Conservation (phyloP, 2,329 filamentous ascomycete genomes). For the Didymella exigua region DNA sequence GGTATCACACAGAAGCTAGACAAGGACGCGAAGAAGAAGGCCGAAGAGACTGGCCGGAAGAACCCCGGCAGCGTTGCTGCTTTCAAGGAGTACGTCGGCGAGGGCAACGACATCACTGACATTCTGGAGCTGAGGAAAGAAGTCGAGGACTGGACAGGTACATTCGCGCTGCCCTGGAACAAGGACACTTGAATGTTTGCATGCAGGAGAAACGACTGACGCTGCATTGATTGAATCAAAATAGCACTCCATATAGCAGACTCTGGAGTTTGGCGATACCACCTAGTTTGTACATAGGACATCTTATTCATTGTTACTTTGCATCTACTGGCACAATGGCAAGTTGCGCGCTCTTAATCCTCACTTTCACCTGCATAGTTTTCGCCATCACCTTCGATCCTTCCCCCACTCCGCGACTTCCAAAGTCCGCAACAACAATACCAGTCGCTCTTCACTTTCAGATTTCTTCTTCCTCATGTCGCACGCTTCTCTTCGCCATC, state of each 20-base stretch:
- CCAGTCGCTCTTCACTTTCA: neutral
- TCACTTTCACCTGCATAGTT: conserved; percentile 10
- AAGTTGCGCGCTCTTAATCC: neutral
- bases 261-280: conserved; percentile 27
- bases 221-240: conserved; percentile 6
- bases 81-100: conserved; percentile 50
- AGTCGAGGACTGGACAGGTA: conserved; percentile 51
- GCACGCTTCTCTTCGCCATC: neutral
- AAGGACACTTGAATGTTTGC: conserved; percentile 31
- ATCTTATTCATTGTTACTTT: conserved; percentile 8
- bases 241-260: conserved; percentile 20
- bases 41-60: conserved; percentile 46
- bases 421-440: neutral
- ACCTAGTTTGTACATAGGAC: conserved; percentile 23
- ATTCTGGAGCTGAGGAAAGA: conserved; percentile 50
- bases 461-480: neutral
- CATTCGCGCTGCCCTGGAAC: conserved; percentile 50
- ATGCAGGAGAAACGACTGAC: neutral
- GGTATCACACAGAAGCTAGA: conserved; percentile 50
- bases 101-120: conserved; percentile 50
- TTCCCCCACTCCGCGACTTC: neutral
- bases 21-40: conserved; percentile 48
- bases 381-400: neutral
- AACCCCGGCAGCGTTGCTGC: conserved; percentile 48
- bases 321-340: conserved; percentile 15